A percentile compares a stretch with the other conserved stretches of the same genome.
phyloP scores from a whole-genome alignment of 2,329 filamentous ascomycete species.

The Calonectria pseudoreteaudii region DNA sequence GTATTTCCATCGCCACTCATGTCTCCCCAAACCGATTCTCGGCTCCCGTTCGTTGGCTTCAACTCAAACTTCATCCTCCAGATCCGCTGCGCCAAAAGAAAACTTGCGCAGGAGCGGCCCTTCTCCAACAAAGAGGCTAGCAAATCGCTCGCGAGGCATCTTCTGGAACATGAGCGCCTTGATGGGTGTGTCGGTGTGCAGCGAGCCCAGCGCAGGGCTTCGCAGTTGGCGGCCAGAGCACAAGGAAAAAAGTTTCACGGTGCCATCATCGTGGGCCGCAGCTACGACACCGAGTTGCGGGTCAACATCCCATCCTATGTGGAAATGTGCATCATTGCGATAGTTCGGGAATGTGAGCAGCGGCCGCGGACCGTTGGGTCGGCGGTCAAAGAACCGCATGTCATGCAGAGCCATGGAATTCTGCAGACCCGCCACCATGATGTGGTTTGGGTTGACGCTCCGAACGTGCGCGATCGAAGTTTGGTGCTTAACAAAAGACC shows the following conservation, averaged over 20 bases:
- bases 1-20: too few relatives aligned
- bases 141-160: constrained; percentile 56
- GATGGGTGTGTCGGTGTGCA: constrained; percentile 48
- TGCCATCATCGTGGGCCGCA: constrained; percentile 64
- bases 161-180: constrained; percentile 58
- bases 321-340: constrained; percentile 59
- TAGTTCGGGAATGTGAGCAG: constrained; percentile 63
- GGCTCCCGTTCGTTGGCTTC: too few relatives aligned
- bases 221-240: constrained; percentile 55
- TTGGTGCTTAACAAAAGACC: constrained; percentile 49
- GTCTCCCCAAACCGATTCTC: not conserved
- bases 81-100: constrained; percentile 52
- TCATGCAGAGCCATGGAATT: constrained; percentile 68
- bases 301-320: constrained; percentile 65
- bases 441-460: constrained; percentile 60
- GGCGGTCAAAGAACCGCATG: constrained; percentile 55
- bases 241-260: constrained; percentile 62
- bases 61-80: constrained; percentile 51
- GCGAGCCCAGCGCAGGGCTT: constrained; percentile 37
- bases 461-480: constrained; percentile 63
- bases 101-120: constrained; percentile 55
- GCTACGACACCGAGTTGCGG: constrained; percentile 62
- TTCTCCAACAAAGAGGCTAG: constrained; percentile 61
- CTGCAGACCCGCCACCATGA: constrained; percentile 65
- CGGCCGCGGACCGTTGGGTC: constrained; percentile 46